Percentiles rank a stretch among this genome's conserved stretches.
phyloP scores from a whole-genome alignment of 805 yeast species.

The Monosporozyma aerobia region DNA sequence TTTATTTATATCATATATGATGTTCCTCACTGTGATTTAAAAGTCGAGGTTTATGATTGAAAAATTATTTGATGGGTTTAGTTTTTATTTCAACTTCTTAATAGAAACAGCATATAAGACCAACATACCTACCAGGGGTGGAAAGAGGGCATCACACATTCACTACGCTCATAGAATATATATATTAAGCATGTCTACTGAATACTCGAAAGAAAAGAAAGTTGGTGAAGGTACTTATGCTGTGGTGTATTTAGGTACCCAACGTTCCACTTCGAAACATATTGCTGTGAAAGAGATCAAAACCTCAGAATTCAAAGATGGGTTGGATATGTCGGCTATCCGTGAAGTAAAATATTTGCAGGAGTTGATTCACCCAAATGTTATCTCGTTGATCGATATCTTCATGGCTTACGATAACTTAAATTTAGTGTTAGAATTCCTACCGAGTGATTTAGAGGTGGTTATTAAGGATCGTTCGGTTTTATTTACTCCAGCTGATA shows the following conservation, averaged over 20 bases:
- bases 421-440: constrained; percentile 83
- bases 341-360: constrained; percentile 83
- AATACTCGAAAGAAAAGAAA: constrained; percentile 46
- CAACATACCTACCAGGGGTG: background rate
- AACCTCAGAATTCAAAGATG: constrained; percentile 89
- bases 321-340: constrained; percentile 95
- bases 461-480: constrained; percentile 71
- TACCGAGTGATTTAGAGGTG: constrained; percentile 87
- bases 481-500: constrained; percentile 75
- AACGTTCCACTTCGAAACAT: constrained; percentile 37
- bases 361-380: constrained; percentile 68
- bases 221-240: constrained; percentile 99
- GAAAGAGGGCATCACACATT: background rate
- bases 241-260: constrained; percentile 77
- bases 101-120: background rate
- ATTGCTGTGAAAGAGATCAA: constrained; percentile 95
- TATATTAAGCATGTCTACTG: background rate
- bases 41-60: background rate
- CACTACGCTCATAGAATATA: background rate
- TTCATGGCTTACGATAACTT: constrained; percentile 56
- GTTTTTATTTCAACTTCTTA: background rate
- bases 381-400: constrained; percentile 84
- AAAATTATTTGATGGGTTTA: background rate
- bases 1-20: no score
- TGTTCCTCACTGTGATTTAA: no score